A percentile compares a stretch with the other conserved stretches of the same genome.
phyloP scores from a whole-genome alignment of 306 rosid genomes.

The Canavalia gladiata region DNA sequence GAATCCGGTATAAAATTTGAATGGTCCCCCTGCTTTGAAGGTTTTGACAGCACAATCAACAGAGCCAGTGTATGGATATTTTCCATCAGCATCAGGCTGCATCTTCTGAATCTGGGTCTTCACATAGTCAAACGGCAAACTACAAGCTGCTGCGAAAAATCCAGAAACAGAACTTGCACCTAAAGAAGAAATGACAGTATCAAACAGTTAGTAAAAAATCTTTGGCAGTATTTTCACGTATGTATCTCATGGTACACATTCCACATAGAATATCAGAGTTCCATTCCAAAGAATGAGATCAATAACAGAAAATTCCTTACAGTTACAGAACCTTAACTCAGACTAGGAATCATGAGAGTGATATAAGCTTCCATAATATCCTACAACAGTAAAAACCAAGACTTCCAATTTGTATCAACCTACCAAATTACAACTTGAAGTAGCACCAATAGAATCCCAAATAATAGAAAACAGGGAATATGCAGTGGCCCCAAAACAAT shows the following conservation, averaged over 20 bases:
- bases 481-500: not conserved
- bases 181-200: constrained; percentile 42
- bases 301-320: not conserved
- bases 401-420: not conserved
- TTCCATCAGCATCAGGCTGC: constrained; percentile 96
- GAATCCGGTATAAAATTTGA: constrained; percentile 91
- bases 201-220: constrained; percentile 20
- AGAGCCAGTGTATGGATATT: constrained; percentile 91
- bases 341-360: not conserved
- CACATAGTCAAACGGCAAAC: constrained; percentile 95
- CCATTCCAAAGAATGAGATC: constrained; percentile 7
- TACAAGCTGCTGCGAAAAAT: constrained; percentile 93
- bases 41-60: constrained; percentile 84
- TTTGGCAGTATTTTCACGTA: not conserved
- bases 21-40: constrained; percentile 82
- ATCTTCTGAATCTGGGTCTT: constrained; percentile 98
- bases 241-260: not conserved
- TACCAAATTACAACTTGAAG: not conserved
- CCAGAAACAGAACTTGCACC: constrained; percentile 96
- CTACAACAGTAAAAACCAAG: not conserved
- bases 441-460: not conserved
- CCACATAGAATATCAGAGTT: not conserved
- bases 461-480: not conserved
- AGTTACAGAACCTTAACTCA: not conserved
- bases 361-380: constrained; percentile 10